Percentiles rank a stretch among this genome's conserved stretches.
phyloP scores from a whole-genome alignment of 805 yeast genomes.

The Metschnikowia lunata region DNA sequence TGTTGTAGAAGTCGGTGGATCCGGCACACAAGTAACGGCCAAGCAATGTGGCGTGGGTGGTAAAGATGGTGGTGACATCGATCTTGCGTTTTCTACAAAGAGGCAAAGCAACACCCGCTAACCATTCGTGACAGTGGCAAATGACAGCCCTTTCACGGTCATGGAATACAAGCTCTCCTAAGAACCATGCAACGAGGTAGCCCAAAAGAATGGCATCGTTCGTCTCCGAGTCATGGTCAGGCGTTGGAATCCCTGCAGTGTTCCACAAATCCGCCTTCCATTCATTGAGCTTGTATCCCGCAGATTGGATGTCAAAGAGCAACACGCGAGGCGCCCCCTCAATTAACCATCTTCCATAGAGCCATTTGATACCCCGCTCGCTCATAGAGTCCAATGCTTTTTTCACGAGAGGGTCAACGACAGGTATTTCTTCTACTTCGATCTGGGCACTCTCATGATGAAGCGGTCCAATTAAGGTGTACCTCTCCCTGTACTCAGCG shows the following conservation, averaged over 20 bases:
- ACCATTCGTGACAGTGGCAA: conserved; percentile 96
- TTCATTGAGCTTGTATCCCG: conserved; percentile 64
- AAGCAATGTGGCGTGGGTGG: conserved; percentile 93
- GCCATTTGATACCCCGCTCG: conserved; percentile 71
- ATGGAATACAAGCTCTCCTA: conserved; percentile 85
- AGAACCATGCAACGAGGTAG: conserved; percentile 92
- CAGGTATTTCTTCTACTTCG: conserved; percentile 74
- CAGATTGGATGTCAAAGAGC: conserved; percentile 80
- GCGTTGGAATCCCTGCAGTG: conserved; percentile 88
- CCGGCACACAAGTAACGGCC: conserved; percentile 98
- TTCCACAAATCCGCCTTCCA: conserved; percentile 96
- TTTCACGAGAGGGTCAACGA: conserved; percentile 51
- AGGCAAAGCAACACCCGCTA: conserved; percentile 94
- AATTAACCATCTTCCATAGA: conserved; percentile 94
- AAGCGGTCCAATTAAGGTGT: conserved; percentile 82
- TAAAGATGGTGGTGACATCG: conserved; percentile 91
- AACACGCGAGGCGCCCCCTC: conserved; percentile 96
- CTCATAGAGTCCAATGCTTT: conserved; percentile 74
- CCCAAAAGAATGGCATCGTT: conserved; percentile 92
- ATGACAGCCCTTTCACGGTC: conserved; percentile 86
- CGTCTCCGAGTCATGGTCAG: conserved; percentile 81
- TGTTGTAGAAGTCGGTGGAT: conserved; percentile 91
- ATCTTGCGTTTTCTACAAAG: conserved; percentile 85
- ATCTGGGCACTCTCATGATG: conserved; percentile 69
- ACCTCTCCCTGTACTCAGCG: conserved; percentile 85